Evolutionary conservation across 2,329 filamentous ascomycete genomes (phyloP).

Genomic region (Escovopsis sp.): DNA sequence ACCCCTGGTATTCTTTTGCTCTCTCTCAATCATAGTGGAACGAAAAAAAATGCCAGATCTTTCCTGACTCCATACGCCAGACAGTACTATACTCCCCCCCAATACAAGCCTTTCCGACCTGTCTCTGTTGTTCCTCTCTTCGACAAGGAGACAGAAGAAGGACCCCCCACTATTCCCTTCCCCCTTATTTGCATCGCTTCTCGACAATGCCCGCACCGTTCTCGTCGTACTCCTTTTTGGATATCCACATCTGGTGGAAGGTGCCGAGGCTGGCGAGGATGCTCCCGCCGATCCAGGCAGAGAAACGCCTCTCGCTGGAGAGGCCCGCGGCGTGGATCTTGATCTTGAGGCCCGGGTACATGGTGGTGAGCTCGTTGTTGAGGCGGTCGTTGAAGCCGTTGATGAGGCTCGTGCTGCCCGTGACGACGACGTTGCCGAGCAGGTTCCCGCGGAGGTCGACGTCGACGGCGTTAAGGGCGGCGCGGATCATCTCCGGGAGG

Average conservation of each 20-base stretch:
- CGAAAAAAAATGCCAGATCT: conserved; percentile 4
- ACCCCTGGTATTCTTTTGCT: conserved; percentile 1
- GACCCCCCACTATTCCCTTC: not conserved
- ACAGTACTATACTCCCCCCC: too few species aligned
- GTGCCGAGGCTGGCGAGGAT: conserved; percentile 90
- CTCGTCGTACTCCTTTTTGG: conserved; percentile 93
- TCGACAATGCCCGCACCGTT: conserved; percentile 82
- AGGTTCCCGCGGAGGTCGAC: conserved; percentile 75
- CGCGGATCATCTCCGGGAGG: conserved; percentile 67
- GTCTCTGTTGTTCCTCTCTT: conserved; percentile 1
- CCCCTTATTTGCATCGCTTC: conserved; percentile 74
- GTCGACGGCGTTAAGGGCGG: conserved; percentile 65
- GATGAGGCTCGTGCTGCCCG: conserved; percentile 71
- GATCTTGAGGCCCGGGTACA: conserved; percentile 76
- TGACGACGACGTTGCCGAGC: conserved; percentile 82
- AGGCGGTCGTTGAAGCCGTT: conserved; percentile 87
- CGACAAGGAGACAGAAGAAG: too few species aligned
- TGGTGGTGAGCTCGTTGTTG: conserved; percentile 63
- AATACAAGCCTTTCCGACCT: not conserved
- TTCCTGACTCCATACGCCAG: conserved; percentile 21
- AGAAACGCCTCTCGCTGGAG: conserved; percentile 78
- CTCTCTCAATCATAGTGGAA: not conserved
- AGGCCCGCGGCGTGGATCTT: conserved; percentile 78
- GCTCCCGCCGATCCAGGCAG: conserved; percentile 90
- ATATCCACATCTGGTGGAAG: conserved; percentile 99